A percentile compares a stretch with the other conserved stretches of the same genome.
Conservation (phyloP, 306 rosid genomes). For the Cicer yamashitae region DNA sequence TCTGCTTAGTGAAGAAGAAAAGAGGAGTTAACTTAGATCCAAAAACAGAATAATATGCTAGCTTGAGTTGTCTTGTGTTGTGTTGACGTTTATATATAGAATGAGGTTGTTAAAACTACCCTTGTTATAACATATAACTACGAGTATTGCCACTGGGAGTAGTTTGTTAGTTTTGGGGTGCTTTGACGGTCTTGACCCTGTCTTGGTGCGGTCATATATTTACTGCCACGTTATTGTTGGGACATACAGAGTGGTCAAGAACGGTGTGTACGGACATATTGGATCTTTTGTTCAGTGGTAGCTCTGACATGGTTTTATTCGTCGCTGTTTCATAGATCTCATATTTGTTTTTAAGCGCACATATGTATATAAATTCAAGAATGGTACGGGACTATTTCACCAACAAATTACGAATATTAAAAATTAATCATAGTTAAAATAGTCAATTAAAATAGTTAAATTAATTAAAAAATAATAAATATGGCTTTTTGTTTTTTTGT, state of each 20-base stretch:
- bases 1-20: not conserved
- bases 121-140: not conserved
- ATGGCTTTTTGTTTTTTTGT: too few species aligned
- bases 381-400: too few species aligned
- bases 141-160: slow-evolving; percentile 12
- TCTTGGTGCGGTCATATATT: not conserved
- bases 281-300: not conserved
- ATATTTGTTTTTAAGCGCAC: too few species aligned
- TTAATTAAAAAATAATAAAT: too few species aligned
- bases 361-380: too few species aligned
- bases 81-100: slow-evolving; percentile 29
- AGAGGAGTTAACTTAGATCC: not conserved
- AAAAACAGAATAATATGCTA: not conserved
- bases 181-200: slow-evolving; percentile 44
- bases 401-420: too few species aligned
- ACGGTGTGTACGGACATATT: not conserved
- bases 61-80: not conserved
- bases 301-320: too few species aligned
- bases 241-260: too few species aligned
- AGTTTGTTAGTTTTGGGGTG: not conserved
- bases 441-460: too few species aligned
- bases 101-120: not conserved
- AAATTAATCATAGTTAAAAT: too few species aligned
- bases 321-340: too few species aligned
- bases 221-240: not conserved